Evolutionary conservation across 306 rosid species (phyloP), one percentile per base, ranked within the genome.

Genomic region (Corylus avellana): DNA sequence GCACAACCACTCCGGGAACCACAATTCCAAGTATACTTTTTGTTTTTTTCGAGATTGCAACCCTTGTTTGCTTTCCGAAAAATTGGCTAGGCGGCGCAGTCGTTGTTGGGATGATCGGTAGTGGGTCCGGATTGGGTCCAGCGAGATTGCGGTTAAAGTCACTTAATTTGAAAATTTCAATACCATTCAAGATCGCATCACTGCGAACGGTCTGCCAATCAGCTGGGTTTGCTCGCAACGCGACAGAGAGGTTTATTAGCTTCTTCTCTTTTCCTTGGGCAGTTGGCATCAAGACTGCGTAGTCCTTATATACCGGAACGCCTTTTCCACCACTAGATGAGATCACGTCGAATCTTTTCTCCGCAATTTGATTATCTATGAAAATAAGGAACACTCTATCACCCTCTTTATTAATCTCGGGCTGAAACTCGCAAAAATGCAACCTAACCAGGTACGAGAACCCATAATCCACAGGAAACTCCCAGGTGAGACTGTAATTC

Each of bases 121-220:
- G 63, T 2, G 63, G 63, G 4, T 57, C 63, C 29, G 12, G 63
- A 57, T 57, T 57, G 27, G 63, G 63, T n/a, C 63, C 63, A 20
- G 63, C 63, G 13, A 57, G 63, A 57, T 57, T 57, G 63, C 32
- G 13, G 32, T 8, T 9, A 12, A 20, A 0, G 12, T 57, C 27
- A 29, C 63, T 57, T 20, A 57, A 57, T 27, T 84, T 87, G 78
- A 87, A 87, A 67, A 87, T 79, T 63, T 87, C 87, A 3, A 79
- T 12, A 0, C 87, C 88, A 16, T 82, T 87, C 77, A 87, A 55
- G 49, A 87, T 77, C 3, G 79, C 83, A 77, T 84, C 88, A 2
- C 0, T 8, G 51, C 22, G 29, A 0, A 0, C 1, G 5, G 74
- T 68, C 1, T 0, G 0, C 17, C 0, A 0, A n/a, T 44, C 73